Evolutionary conservation across 2,329 filamentous ascomycete species (phyloP).

Genomic region (Lachnellula subtilissima): DNA sequence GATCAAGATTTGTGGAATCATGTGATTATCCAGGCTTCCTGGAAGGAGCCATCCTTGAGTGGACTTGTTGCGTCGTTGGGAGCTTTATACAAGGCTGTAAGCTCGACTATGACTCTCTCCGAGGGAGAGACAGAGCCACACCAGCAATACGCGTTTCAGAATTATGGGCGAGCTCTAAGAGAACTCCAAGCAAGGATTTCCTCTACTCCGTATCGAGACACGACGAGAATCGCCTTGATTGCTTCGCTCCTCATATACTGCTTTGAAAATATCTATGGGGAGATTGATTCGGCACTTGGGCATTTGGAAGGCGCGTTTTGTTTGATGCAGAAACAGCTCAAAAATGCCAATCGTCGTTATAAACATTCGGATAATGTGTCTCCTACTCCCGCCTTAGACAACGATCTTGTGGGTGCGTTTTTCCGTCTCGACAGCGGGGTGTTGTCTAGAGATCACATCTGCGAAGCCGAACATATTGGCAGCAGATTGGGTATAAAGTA

Average conservation of each 20-base stretch:
- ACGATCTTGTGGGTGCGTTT: slow-evolving; percentile 19
- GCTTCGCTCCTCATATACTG: slow-evolving; percentile 22
- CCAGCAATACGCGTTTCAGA: slow-evolving; percentile 16
- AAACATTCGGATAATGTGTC: slow-evolving; percentile 1
- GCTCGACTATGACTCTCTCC: background rate
- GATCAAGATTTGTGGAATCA: slow-evolving; percentile 15
- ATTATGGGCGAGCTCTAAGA: slow-evolving; percentile 21
- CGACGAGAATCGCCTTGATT: slow-evolving; percentile 17
- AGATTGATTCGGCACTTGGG: slow-evolving; percentile 10
- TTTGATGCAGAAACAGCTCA: slow-evolving; percentile 16
- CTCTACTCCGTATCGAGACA: slow-evolving; percentile 2
- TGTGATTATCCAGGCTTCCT: slow-evolving; percentile 18
- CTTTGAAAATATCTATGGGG: slow-evolving; percentile 21
- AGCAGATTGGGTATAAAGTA: slow-evolving; percentile 14
- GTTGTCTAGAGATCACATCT: slow-evolving; percentile 5
- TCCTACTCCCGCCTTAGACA: slow-evolving; percentile 14
- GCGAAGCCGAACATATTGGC: background rate
- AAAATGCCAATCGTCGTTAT: background rate
- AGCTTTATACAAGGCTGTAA: slow-evolving; percentile 16
- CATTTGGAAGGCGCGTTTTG: slow-evolving; percentile 15
- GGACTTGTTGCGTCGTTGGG: slow-evolving; percentile 16
- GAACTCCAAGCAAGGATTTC: slow-evolving; percentile 11
- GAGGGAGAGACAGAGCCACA: slow-evolving; percentile 7
- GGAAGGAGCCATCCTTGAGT: slow-evolving; percentile 12
- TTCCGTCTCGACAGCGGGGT: slow-evolving; percentile 14